Evolutionary conservation across 2,329 filamentous ascomycete species (phyloP).

Genomic region (Fusarium kyushuense): DNA sequence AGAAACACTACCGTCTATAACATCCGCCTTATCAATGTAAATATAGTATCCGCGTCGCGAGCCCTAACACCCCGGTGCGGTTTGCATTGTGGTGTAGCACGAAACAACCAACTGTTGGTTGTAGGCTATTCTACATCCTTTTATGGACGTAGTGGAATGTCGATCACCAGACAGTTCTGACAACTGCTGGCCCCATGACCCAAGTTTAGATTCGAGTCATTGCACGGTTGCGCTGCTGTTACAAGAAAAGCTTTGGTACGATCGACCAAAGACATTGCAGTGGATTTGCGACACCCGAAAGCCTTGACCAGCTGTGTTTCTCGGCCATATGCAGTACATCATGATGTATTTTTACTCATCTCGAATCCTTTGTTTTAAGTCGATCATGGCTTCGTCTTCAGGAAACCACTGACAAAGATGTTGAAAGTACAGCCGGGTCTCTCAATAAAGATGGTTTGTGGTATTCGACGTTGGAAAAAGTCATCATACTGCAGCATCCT

Average conservation of each 20-base stretch:
- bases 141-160: constrained; percentile 17
- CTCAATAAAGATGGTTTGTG: constrained; percentile 5
- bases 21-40: background rate
- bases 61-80: background rate
- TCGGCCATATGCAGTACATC: constrained; percentile 19
- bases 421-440: background rate
- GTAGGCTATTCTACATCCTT: constrained; percentile 11
- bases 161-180: constrained; percentile 28
- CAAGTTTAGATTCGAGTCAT: constrained; percentile 36
- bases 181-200: constrained; percentile 20
- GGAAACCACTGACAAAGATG: background rate
- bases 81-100: background rate
- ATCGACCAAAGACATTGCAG: constrained; percentile 39
- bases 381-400: background rate
- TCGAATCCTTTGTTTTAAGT: background rate
- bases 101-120: background rate
- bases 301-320: constrained; percentile 41
- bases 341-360: background rate
- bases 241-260: constrained; percentile 40
- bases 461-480: constrained; percentile 26
- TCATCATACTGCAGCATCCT: constrained; percentile 5
- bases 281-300: constrained; percentile 33
- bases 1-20: background rate
- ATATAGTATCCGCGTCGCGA: background rate
- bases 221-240: constrained; percentile 28